These are phyloP conservation scores for Lentinula edodes DNA, from an alignment of 768 basidiomycete genomes.

Conservation along the genomic window DNA sequence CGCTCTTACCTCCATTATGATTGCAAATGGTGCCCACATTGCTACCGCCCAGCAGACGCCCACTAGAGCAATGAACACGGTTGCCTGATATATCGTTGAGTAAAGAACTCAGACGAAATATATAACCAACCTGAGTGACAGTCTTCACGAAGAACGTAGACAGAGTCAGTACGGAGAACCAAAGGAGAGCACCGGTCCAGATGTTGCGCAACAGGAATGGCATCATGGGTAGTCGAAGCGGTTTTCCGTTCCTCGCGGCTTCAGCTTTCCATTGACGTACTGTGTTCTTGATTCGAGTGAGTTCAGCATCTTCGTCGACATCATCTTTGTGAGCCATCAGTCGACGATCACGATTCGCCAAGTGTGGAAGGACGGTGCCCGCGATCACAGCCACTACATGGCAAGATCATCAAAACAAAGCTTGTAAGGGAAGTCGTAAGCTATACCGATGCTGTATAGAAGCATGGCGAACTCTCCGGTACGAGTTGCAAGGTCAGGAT, in stretches of 20 bases:
- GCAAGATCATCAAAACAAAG: not conserved
- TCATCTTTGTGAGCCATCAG: constrained; percentile 68
- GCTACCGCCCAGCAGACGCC: constrained; percentile 97
- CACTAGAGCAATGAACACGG: constrained; percentile 73
- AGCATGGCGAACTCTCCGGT: constrained; percentile 87
- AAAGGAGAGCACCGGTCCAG: constrained; percentile 82
- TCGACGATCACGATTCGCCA: constrained; percentile 76
- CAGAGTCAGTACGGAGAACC: constrained; percentile 75
- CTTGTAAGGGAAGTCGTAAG: not conserved
- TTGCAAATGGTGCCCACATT: constrained; percentile 97
- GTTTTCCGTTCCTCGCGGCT: constrained; percentile 68
- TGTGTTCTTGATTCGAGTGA: constrained; percentile 59
- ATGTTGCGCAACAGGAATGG: constrained; percentile 91
- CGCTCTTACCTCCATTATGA: constrained; percentile 85
- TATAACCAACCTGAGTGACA: constrained; percentile 53
- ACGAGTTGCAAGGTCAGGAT: constrained; percentile 77
- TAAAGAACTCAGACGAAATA: not conserved
- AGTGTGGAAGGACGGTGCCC: constrained; percentile 74
- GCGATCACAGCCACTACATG: constrained; percentile 75
- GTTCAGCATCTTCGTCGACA: constrained; percentile 72
- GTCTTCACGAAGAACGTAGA: constrained; percentile 85
- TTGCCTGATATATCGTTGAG: constrained; percentile 45
- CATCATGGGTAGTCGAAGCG: constrained; percentile 77
- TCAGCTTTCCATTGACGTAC: constrained; percentile 84
- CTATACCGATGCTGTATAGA: constrained; percentile 79